Evolutionary conservation across 2,329 filamentous ascomycete genomes (phyloP), one percentile per base, ranked within the genome.

Genomic region (Clonostachys chloroleuca): DNA sequence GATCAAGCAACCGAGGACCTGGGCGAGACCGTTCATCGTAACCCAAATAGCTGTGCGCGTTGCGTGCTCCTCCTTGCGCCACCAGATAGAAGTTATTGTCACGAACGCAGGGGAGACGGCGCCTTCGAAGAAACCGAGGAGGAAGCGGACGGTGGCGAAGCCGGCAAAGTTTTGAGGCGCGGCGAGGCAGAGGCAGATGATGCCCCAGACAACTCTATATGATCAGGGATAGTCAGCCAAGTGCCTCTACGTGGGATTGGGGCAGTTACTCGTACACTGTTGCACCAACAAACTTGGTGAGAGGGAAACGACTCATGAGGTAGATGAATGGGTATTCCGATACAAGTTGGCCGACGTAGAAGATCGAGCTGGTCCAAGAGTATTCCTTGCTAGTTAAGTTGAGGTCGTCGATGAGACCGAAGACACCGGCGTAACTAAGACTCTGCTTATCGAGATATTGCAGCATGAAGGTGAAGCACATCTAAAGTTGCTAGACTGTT

Each of bases 291-390:
- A 76, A 75, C 47, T 72, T 73, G 35, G 72, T 69, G n/a, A 79
- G 54, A 9, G 66, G 72, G 5, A 78, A 61, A 5, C 67, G 62
- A 34, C 65, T 70, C 73, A 78, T 78, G 12, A 78, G 58, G 52
- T 76, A 77, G 43, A 74, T 73, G 48, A 72, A 73, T 2, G 74
- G 74, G 47, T 69, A 75, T 50, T 76, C 73, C 1, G 73, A 66
- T 3, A 73, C 66, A 9, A 74, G 60, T 51, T 74, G 70, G 7
- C 67, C 64, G 47, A 75, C 52, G 53, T 71, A 74, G 57, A 74
- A 74, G 49, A 74, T 68, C 8, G 65, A 68, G 10, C 60, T 67
- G 33, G 61, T 67, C 75, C 75, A 78, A 2, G 72, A 75, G 51
- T 75, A 78, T 45, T 79, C 65, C 5, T 55, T 56, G 41, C 65